Evolutionary conservation across 495 filamentous ascomycete genomes (phyloP), one percentile per base, ranked within the genome.

Genomic region (Xylaria curta): DNA sequence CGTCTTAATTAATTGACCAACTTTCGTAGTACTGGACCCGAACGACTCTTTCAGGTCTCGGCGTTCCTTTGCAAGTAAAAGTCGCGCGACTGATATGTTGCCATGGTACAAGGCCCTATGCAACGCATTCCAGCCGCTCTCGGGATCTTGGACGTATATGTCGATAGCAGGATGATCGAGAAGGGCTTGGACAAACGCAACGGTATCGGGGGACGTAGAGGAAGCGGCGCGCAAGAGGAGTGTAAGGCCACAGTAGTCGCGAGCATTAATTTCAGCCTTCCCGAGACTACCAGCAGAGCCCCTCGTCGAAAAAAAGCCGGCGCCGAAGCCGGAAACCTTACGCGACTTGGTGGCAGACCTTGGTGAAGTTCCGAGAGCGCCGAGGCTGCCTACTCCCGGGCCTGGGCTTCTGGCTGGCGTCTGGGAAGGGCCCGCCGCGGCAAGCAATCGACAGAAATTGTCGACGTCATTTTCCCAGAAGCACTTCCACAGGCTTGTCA

Each of bases 391-490:
- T 74, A 78, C 72, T 73, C 77, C 71, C 31, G 69, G 38, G 66
- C 71, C 76, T 74, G 79, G 78, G 79, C 80, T 78, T 80, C 83
- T 84, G 74, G 79, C 79, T 78, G 80, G 68, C 75, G 80, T 77
- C 79, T 85, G 82, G 74, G 85, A 82, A 81, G 87, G 83, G 79
- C 83, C 83, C 79, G 89, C 87, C 76, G 87, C 88, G 75, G 90
- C 89, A 84, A 98, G 87, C 75, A 94, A 87, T 81, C 90, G 90
- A 84, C 91, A 90, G 85, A 99, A 98, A 78, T 83, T 89, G 76
- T 95, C 94, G 86, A 95, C 92, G 86, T 99, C 94, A 90, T 97
- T 92, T 87, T 97, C 91, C 83, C 95, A 91, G 80, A 94, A 99
- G 81, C 87, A 93, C 85, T 93, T 93, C 95, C 96, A 98, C 79